These are phyloP conservation scores for Russula earlei DNA, from an alignment of 768 basidiomycete species.

Conservation along the genomic window DNA sequence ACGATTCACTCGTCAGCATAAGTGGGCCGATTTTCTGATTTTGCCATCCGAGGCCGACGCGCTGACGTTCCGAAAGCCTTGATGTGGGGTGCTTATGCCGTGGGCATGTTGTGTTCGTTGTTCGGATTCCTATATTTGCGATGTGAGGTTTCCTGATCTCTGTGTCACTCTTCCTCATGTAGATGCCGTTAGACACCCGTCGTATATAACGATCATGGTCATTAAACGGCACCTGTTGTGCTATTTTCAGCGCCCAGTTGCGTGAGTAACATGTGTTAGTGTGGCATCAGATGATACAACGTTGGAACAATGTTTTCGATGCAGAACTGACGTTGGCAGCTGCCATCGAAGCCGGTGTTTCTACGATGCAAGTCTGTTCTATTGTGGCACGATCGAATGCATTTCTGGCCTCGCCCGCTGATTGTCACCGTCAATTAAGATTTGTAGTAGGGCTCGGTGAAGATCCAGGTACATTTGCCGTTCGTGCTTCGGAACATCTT, in stretches of 20 bases:
- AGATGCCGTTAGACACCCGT: slow-evolving; percentile 43
- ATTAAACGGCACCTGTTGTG: slow-evolving; percentile 70
- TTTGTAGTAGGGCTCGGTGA: slow-evolving; percentile 84
- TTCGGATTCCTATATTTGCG: slow-evolving; percentile 73
- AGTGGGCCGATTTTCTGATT: slow-evolving; percentile 35
- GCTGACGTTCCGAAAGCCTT: slow-evolving; percentile 35
- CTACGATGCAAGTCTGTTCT: slow-evolving; percentile 53
- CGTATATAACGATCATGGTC: slow-evolving; percentile 71
- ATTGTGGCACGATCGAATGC: background rate
- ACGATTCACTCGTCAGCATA: slow-evolving; percentile 75
- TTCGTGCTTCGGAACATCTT: slow-evolving; percentile 65
- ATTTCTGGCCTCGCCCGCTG: background rate
- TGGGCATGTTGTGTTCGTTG: slow-evolving; percentile 63
- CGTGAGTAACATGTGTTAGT: slow-evolving; percentile 35
- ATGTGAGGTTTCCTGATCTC: slow-evolving; percentile 33
- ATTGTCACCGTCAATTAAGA: slow-evolving; percentile 26
- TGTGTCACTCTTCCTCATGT: background rate
- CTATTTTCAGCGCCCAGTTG: slow-evolving; percentile 64
- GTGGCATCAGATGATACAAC: background rate
- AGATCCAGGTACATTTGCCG: slow-evolving; percentile 68
- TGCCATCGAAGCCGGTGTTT: slow-evolving; percentile 78
- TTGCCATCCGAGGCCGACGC: slow-evolving; percentile 1
- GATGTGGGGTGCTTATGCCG: slow-evolving; percentile 72
- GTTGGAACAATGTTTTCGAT: background rate
- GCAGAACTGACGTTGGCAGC: slow-evolving; percentile 59